Base-by-base conservation (phyloP, 352 stramenopile genomes). In the Globisporangium canariense region DNA sequence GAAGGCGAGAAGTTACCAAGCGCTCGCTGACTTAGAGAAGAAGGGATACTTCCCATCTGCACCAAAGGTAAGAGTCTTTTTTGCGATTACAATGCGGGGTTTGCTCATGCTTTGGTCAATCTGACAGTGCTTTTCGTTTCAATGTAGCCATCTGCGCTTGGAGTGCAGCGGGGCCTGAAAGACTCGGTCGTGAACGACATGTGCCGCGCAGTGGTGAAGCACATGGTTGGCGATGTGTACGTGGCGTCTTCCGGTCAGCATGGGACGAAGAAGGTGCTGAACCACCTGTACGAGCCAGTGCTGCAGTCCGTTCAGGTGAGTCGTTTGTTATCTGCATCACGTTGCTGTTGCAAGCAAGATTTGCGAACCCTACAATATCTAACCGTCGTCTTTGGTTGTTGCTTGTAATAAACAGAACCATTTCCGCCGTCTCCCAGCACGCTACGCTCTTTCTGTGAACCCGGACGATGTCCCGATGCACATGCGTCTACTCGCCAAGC, bases 141-240 rank as follows among this genome's bases (percentile, higher is more conserved):
- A 36, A 16, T 38, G 28, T 54, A 89, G 55, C 79, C 83, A 14
- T 92, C 86, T 8, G 84, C 86, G 4, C 73, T 89, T 20, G 86
- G 86, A n/a, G 82, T 93, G 11, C 86, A 94, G 62, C 77, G 86
- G 43, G 86, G 83, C 8, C 70, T 94, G 6, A 94, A 93, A 60
- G 77, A 94, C 69, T 94, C 86, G 58, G 86, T 94, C 40, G 82
- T 94, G 58, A 93, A 94, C 71, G 86, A 94, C 57, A 94, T 94
- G 86, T 94, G 86, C 64, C 82, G 82, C 43, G 86, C 86, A 0
- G 86, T 94, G 0, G 86, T 91, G 50, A 95, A 95, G 73, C 86
- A 95, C 71, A 95, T 95, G 84, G 86, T 95, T 32, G 86, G 86
- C 30, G 86, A 95, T 60, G 80, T 92, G 61, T 94, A 94, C 54